A percentile compares a stretch with the other conserved stretches of the same genome.
phyloP scores from a whole-genome alignment of 2,329 filamentous ascomycete genomes.

The Metarhizium guizhouense region DNA sequence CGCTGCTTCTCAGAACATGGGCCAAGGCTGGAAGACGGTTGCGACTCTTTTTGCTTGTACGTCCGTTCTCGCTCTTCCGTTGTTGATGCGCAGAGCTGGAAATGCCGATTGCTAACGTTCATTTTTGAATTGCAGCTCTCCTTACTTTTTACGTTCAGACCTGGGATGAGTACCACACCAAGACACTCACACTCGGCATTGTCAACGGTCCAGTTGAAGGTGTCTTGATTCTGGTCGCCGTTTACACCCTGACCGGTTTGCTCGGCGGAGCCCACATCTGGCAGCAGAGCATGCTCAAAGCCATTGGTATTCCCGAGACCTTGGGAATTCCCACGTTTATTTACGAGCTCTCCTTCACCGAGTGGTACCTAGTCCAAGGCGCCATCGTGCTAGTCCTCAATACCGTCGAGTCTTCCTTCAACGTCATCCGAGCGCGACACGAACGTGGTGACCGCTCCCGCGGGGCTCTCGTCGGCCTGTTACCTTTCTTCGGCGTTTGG shows the following conservation, averaged over 20 bases:
- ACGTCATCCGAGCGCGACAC: slow-evolving; percentile 76
- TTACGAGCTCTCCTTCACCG: slow-evolving; percentile 77
- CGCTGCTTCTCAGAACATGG: slow-evolving; percentile 84
- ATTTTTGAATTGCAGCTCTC: slow-evolving; percentile 45
- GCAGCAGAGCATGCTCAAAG: slow-evolving; percentile 71
- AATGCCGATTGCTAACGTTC: background rate
- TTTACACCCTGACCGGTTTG: slow-evolving; percentile 77
- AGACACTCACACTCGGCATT: slow-evolving; percentile 84
- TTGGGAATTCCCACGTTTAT: slow-evolving; percentile 58
- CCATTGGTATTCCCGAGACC: slow-evolving; percentile 57
- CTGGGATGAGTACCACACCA: slow-evolving; percentile 98
- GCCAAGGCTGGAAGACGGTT: slow-evolving; percentile 85
- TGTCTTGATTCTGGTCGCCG: slow-evolving; percentile 69
- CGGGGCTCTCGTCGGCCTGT: slow-evolving; percentile 70
- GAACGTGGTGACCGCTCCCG: slow-evolving; percentile 63
- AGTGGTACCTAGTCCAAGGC: slow-evolving; percentile 90
- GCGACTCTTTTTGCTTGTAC: slow-evolving; percentile 72
- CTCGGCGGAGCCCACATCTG: slow-evolving; percentile 88
- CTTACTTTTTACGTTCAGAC: slow-evolving; percentile 98
- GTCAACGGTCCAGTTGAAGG: slow-evolving; percentile 94
- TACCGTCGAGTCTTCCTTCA: slow-evolving; percentile 67
- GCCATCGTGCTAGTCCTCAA: slow-evolving; percentile 74
- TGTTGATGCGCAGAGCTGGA: background rate
- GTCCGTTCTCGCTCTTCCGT: slow-evolving; percentile 17
- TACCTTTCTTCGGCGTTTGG: slow-evolving; percentile 77